Conservation (phyloP, 2,329 filamentous ascomycete species). For the Fusarium acutatum region DNA sequence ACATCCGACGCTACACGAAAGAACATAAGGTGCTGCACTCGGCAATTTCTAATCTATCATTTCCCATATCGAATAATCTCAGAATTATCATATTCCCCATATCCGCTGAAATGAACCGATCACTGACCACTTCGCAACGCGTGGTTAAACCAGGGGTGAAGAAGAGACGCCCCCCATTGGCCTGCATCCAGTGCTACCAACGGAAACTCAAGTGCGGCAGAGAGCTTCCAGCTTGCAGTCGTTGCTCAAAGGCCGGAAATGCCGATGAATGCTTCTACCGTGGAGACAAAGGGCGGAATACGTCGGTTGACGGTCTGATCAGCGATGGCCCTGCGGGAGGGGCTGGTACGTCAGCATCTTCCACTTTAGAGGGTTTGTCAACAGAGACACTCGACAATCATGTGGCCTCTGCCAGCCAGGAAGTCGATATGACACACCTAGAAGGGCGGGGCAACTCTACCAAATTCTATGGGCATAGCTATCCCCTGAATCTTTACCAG, state of each 20-base stretch:
- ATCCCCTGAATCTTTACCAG: neutral
- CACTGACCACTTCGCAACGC: neutral
- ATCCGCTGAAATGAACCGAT: neutral
- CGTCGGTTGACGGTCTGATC: neutral
- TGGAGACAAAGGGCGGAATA: neutral
- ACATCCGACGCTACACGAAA: neutral
- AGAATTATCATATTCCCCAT: fast-evolving
- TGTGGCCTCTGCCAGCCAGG: fast-evolving
- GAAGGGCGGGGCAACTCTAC: neutral
- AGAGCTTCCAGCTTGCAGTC: neutral
- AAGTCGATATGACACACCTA: neutral
- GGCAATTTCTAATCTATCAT: neutral
- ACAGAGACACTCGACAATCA: neutral
- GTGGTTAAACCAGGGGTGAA: neutral
- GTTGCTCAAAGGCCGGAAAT: neutral
- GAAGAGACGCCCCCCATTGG: neutral
- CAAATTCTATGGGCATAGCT: neutral
- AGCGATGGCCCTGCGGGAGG: fast-evolving
- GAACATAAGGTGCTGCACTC: neutral
- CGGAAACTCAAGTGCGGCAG: neutral
- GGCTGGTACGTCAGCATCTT: neutral
- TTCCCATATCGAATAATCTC: fast-evolving
- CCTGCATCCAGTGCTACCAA: neutral
- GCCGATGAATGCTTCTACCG: neutral
- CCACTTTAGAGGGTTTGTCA: neutral